These are phyloP conservation scores for Leptographium radiaticola DNA, from an alignment of 2,329 filamentous ascomycete genomes.

Conservation along the genomic window DNA sequence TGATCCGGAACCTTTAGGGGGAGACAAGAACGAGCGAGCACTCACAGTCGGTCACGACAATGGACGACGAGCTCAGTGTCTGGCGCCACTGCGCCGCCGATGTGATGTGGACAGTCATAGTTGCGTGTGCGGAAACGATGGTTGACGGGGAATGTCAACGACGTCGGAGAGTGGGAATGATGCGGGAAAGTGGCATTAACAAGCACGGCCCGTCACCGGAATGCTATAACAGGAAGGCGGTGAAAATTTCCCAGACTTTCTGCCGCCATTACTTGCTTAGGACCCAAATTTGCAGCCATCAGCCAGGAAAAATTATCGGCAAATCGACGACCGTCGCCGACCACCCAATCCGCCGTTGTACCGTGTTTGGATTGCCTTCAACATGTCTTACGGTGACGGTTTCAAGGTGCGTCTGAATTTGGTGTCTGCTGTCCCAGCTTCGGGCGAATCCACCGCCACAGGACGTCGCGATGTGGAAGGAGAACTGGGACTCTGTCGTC, in stretches of 20 bases:
- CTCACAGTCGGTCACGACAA: conserved; percentile 81
- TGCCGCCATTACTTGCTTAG: neutral
- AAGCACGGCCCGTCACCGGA: neutral
- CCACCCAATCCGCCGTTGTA: neutral
- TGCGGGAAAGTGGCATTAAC: neutral
- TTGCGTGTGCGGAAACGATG: too few relatives aligned
- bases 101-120: conserved; percentile 43
- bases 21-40: neutral
- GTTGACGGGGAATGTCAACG: neutral
- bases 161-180: neutral
- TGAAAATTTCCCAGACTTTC: neutral
- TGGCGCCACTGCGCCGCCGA: conserved; percentile 60
- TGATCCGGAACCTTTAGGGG: conserved; percentile 6
- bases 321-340: neutral
- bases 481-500: too few relatives aligned
- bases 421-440: too few relatives aligned
- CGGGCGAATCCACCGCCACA: too few relatives aligned
- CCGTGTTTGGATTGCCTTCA: neutral
- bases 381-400: conserved; percentile 12
- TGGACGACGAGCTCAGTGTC: conserved; percentile 56
- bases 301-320: too few relatives aligned
- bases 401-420: conserved; percentile 9
- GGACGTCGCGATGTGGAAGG: too few relatives aligned
- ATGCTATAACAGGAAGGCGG: neutral
- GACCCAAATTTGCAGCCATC: neutral